phyloP scores from a whole-genome alignment of 305 asterid species.

The Fraxinus paxiana region DNA sequence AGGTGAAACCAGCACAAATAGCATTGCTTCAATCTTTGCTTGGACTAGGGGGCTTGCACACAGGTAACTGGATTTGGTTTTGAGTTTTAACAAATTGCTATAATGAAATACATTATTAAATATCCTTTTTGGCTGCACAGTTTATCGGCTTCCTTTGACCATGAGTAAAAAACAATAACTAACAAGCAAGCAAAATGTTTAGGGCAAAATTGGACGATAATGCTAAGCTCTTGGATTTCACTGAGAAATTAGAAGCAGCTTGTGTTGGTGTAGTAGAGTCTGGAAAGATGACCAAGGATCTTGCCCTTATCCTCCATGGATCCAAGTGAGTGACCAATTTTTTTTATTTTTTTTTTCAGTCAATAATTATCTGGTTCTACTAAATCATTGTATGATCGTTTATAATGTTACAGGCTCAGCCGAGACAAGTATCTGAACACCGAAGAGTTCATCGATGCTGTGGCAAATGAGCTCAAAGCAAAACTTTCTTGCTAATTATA shows the following conservation, averaged over 20 bases:
- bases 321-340: constrained; percentile 61
- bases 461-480: constrained; percentile 72
- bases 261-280: constrained; percentile 84
- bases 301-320: constrained; percentile 88
- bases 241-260: constrained; percentile 87
- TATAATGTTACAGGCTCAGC: constrained; percentile 41
- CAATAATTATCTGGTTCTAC: not conserved
- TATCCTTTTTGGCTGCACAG: not conserved
- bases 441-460: constrained; percentile 85
- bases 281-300: constrained; percentile 97
- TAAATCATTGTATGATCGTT: not conserved
- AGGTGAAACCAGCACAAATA: constrained; percentile 97
- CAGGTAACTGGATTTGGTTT: constrained; percentile 41
- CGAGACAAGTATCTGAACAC: constrained; percentile 66
- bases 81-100: not conserved
- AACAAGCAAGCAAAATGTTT: not conserved
- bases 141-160: not conserved
- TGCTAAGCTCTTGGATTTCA: constrained; percentile 73
- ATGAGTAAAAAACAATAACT: constrained; percentile 15
- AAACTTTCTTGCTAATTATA: constrained; percentile 48
- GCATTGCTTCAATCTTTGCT: constrained; percentile 97
- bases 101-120: not conserved
- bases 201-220: constrained; percentile 94
- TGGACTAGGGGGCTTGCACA: constrained; percentile 99
- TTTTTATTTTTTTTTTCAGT: not conserved